Conservation (phyloP, 1,284 basidiomycete species). For the Cryptococcus depauperatus region DNA sequence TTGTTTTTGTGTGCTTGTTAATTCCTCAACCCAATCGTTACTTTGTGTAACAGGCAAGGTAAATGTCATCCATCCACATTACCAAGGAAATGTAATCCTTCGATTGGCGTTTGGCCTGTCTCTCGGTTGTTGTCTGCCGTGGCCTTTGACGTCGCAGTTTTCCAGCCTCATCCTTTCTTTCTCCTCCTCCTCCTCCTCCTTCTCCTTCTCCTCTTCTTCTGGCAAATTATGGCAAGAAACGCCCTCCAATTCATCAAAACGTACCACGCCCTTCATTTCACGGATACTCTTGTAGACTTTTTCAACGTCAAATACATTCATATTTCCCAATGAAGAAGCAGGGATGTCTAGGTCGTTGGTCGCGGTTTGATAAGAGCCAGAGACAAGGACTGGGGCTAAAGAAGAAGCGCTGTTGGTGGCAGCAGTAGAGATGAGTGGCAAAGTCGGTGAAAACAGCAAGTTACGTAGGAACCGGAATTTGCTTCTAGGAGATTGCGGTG, state of each 20-base stretch:
- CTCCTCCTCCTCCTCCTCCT: background rate
- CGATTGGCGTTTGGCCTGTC: no score
- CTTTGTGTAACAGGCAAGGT: background rate
- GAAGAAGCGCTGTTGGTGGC: background rate
- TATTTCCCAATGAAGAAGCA: no score
- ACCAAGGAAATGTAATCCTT: background rate
- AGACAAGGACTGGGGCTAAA: background rate
- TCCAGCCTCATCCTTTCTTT: background rate
- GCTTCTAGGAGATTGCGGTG: background rate
- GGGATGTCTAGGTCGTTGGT: background rate
- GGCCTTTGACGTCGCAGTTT: background rate
- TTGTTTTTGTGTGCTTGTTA: background rate
- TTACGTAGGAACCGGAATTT: background rate
- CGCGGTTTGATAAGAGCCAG: background rate
- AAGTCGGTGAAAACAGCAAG: background rate
- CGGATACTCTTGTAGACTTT: constrained; percentile 1
- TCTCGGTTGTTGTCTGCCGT: no score
- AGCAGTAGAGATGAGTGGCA: background rate
- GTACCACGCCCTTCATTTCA: background rate
- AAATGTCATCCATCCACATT: background rate
- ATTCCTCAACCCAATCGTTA: background rate
- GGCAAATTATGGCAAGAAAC: background rate
- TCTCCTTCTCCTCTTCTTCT: background rate
- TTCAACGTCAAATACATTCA: constrained; percentile 1
- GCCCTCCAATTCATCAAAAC: constrained; percentile 6